Evolutionary conservation across 2,329 filamentous ascomycete species (phyloP), one percentile per base, ranked within the genome.

Genomic region (Sordariomycetes sp.): DNA sequence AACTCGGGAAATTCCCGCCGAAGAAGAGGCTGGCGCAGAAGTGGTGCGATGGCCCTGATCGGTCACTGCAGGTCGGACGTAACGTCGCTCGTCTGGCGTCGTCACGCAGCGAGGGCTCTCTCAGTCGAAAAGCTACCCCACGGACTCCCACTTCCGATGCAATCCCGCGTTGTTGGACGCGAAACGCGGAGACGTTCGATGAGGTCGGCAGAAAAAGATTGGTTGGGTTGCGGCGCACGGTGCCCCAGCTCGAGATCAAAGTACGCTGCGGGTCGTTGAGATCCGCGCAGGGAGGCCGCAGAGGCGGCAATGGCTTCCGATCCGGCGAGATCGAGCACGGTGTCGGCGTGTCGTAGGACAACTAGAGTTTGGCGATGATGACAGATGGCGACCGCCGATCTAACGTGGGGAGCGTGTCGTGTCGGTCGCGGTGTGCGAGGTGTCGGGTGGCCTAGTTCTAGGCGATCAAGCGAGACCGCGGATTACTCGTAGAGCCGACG

Each of bases 401-500:
- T 8, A 22, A 22, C 15, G 42, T 48, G n/a, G 42, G 42, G n/a
- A 10, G n/a, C 7, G 7, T 48, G 15, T 20, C 7, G n/a, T n/a
- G 42, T 48, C n/a, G 42, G 42, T 48, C n/a, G 42, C 17, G 42
- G 42, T 8, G 42, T 20, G 42, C 42, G 42, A 48, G n/a, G n/a
- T 10, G 42, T 48, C 42, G 7, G 42, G n/a, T 20, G 42, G 17
- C 42, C 8, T 10, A 17, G n/a, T 48, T 48, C 52, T 54, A 42
- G 39, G 17, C 20, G n/a, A 20, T 45, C 57, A 58, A 50, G 39
- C 55, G 24, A 57, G 60, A 45, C 59, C 53, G 61, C 60, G 56
- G 57, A 59, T 59, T 57, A 58, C 58, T 48, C 58, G 59, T 54
- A 58, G 54, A 28, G 34, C 58, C 52, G 57, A 42, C 56, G 56